Percentiles rank a stretch among this genome's conserved stretches.
These are phyloP conservation scores for Bryoglossum gracile DNA, from an alignment of 495 filamentous ascomycete genomes.

Conservation along the genomic window DNA sequence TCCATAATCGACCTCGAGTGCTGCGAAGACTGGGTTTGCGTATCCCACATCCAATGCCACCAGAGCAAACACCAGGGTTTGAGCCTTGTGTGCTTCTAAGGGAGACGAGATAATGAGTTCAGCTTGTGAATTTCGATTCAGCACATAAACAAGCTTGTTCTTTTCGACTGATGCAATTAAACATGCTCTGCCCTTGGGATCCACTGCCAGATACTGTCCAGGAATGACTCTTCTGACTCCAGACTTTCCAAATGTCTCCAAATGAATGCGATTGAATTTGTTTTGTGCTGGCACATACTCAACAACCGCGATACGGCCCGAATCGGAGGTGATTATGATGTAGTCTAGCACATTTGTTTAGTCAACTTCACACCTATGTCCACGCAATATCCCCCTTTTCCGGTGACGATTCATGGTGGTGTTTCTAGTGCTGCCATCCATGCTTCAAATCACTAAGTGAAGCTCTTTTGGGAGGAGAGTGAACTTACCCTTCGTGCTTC, in stretches of 20 bases:
- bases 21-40: slow-evolving; percentile 93
- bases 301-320: slow-evolving; percentile 86
- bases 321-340: slow-evolving; percentile 91
- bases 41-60: slow-evolving; percentile 89
- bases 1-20: slow-evolving; percentile 86
- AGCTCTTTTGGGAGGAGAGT: slow-evolving; percentile 41
- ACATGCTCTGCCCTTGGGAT: slow-evolving; percentile 92
- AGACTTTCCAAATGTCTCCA: slow-evolving; percentile 97
- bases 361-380: too few species aligned
- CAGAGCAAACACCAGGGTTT: slow-evolving; percentile 82
- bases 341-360: slow-evolving; percentile 71
- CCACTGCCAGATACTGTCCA: slow-evolving; percentile 87
- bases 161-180: slow-evolving; percentile 93
- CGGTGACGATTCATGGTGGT: slow-evolving; percentile 19
- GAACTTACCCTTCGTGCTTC: slow-evolving; percentile 96
- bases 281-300: slow-evolving; percentile 87
- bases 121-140: slow-evolving; percentile 90
- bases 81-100: slow-evolving; percentile 94
- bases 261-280: slow-evolving; percentile 78
- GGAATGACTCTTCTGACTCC: slow-evolving; percentile 92
- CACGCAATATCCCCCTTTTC: slow-evolving; percentile 24
- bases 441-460: slow-evolving; percentile 91
- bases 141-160: slow-evolving; percentile 98
- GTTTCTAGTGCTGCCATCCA: slow-evolving; percentile 25
- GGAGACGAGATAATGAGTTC: slow-evolving; percentile 95